Conservation (phyloP, 495 filamentous ascomycete genomes). For the Penicilliopsis zonata region DNA sequence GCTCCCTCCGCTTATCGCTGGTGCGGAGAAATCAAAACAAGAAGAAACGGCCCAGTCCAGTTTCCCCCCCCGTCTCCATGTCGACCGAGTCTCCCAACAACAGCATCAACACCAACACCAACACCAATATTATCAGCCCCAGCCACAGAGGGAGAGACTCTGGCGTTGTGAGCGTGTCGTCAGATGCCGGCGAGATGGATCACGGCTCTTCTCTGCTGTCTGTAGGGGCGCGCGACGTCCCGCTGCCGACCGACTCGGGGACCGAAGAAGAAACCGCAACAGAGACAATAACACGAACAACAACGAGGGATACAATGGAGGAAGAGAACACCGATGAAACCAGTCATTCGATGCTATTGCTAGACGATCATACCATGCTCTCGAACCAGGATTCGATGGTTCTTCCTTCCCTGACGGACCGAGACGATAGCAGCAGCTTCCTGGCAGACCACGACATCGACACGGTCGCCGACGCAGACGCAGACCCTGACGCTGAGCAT, state of each 20-base stretch:
- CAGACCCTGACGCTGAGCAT: neutral
- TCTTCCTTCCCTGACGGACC: constrained; percentile 26
- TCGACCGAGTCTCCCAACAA: constrained; percentile 15
- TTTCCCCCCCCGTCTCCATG: constrained; percentile 28
- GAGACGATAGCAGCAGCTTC: constrained; percentile 27
- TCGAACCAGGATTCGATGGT: constrained; percentile 12
- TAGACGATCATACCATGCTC: constrained; percentile 1
- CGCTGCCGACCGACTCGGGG: too few species aligned
- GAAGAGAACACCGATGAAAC: too few species aligned
- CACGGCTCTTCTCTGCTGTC: too few species aligned
- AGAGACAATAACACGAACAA: neutral
- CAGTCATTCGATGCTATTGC: too few species aligned
- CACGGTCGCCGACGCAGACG: neutral
- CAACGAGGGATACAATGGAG: too few species aligned
- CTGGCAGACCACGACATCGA: constrained; percentile 5
- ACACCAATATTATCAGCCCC: too few species aligned
- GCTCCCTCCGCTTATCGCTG: constrained; percentile 2
- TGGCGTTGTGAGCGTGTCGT: too few species aligned
- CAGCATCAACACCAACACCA: constrained; percentile 4
- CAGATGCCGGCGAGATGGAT: too few species aligned
- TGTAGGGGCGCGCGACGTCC: too few species aligned
- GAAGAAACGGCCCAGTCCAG: too few species aligned
- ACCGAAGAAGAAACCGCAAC: neutral
- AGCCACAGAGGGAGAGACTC: too few species aligned
- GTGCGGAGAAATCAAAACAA: constrained; percentile 24